These are phyloP conservation scores for Pneumocystis wakefieldiae DNA, from an alignment of 1,139 yeast species.

Conservation along the genomic window DNA sequence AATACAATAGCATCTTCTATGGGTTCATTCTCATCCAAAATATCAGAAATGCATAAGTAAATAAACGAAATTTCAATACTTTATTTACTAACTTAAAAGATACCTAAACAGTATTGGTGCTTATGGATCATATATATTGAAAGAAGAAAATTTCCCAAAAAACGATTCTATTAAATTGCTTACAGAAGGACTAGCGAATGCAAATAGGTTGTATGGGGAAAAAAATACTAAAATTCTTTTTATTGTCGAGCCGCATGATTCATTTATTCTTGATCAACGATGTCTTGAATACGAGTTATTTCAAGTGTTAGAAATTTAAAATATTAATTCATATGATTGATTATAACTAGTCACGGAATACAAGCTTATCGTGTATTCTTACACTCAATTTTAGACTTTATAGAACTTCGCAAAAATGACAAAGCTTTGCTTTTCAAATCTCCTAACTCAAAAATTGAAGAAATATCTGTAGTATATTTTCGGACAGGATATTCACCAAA, in stretches of 20 bases:
- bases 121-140: constrained; percentile 18
- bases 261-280: constrained; percentile 85
- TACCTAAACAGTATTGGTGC: constrained; percentile 21
- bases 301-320: constrained; percentile 16
- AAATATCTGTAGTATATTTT: constrained; percentile 75
- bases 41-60: constrained; percentile 58
- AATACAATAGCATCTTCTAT: constrained; percentile 92
- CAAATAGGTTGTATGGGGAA: constrained; percentile 37
- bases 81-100: neutral
- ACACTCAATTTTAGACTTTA: neutral
- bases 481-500: constrained; percentile 78
- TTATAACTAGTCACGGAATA: neutral
- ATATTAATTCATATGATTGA: neutral
- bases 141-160: constrained; percentile 41
- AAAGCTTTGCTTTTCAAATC: neutral
- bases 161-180: constrained; percentile 48
- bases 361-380: neutral
- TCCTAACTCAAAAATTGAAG: constrained; percentile 26
- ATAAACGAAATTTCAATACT: neutral
- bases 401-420: neutral
- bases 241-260: constrained; percentile 70
- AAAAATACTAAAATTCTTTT: constrained; percentile 46
- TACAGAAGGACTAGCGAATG: constrained; percentile 59
- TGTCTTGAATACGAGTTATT: constrained; percentile 59
- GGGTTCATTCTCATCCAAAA: constrained; percentile 75